Evolutionary conservation across 306 rosid genomes (phyloP).

Genomic region (Quercus suber): DNA sequence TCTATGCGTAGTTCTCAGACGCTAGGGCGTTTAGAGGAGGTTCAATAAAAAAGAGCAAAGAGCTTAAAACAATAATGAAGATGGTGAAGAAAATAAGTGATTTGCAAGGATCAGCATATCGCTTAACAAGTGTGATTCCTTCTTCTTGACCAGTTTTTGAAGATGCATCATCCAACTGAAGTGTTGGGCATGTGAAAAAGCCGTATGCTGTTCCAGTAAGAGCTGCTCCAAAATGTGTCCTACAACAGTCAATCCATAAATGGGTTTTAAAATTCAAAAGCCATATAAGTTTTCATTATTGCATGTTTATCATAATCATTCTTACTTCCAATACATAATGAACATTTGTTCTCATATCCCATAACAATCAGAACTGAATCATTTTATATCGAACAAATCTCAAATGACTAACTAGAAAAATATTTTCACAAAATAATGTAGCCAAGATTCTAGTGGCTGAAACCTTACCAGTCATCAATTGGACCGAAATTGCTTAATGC

Average conservation of each 20-base stretch:
- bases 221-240: conserved; percentile 83
- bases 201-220: conserved; percentile 73
- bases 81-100: conserved; percentile 55
- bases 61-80: conserved; percentile 50
- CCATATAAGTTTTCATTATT: neutral
- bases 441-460: neutral
- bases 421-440: neutral
- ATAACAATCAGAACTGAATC: too few species aligned
- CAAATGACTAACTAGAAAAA: neutral
- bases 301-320: too few species aligned
- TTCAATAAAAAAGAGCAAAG: conserved; percentile 56
- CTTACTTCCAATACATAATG: too few species aligned
- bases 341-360: too few species aligned
- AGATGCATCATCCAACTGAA: conserved; percentile 54
- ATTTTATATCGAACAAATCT: too few species aligned
- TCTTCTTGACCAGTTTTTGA: conserved; percentile 53
- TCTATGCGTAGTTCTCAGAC: conserved; percentile 22
- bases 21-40: conserved; percentile 63
- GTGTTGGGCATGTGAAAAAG: conserved; percentile 53
- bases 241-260: conserved; percentile 25
- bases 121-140: conserved; percentile 61
- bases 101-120: conserved; percentile 60
- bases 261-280: neutral
- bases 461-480: conserved; percentile 73
- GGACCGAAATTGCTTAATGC: conserved; percentile 65